These are phyloP conservation scores for Cladophialophora bantiana DNA, from an alignment of 2,329 filamentous ascomycete species.

Conservation along the genomic window DNA sequence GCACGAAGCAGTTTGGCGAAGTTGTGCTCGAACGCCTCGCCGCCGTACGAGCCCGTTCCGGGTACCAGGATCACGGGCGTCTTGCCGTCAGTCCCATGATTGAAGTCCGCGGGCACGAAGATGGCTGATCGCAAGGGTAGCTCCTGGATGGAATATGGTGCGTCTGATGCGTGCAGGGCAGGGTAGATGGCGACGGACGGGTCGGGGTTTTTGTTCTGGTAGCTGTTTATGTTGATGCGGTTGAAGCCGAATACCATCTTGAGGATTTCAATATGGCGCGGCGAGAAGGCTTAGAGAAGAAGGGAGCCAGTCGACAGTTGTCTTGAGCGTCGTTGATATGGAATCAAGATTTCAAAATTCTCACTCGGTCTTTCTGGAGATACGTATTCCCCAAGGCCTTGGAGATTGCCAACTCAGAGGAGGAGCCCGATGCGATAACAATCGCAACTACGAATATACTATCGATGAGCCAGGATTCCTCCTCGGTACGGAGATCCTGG, in stretches of 20 bases:
- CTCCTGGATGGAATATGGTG: constrained; percentile 59
- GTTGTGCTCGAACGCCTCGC: constrained; percentile 55
- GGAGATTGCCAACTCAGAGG: no score
- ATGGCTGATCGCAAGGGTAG: constrained; percentile 58
- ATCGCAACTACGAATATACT: no score
- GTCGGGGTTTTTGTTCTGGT: constrained; percentile 20
- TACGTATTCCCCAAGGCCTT: no score
- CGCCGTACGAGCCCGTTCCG: constrained; percentile 60
- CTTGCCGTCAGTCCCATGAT: constrained; percentile 50
- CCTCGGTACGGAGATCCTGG: no score
- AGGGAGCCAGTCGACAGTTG: no score
- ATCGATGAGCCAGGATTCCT: no score
- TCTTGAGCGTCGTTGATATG: no score
- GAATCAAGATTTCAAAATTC: no score
- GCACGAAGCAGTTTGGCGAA: constrained; percentile 58
- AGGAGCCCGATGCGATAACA: no score
- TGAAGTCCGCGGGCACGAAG: constrained; percentile 59
- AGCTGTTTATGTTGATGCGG: constrained; percentile 20
- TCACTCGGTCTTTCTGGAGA: no score
- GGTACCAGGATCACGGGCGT: constrained; percentile 61
- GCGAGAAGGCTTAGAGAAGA: no score
- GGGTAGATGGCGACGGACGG: constrained; percentile 36
- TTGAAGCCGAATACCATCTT: not conserved
- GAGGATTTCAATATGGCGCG: not conserved
- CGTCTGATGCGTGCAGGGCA: constrained; percentile 50